phyloP scores from a whole-genome alignment of 192 early-diverging fungal species.

The Glomus cerebriforme region DNA sequence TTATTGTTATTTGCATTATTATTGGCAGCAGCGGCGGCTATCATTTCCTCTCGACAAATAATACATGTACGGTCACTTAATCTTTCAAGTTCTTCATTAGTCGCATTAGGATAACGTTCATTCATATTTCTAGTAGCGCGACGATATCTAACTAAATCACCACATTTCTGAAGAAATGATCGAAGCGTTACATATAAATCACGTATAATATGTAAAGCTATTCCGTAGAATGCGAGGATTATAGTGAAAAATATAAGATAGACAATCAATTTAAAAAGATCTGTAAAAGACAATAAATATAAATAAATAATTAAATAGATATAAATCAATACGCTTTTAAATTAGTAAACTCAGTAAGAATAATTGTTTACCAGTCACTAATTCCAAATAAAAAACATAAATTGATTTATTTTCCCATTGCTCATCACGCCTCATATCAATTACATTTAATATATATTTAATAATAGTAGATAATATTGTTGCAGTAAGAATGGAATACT shows the following conservation, averaged over 20 bases:
- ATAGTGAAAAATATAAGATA: slow-evolving; percentile 89
- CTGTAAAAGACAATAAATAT: slow-evolving; percentile 40
- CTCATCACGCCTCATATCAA: slow-evolving; percentile 77
- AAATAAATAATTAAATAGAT: slow-evolving; percentile 15
- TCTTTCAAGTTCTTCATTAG: slow-evolving; percentile 71
- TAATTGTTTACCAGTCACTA: slow-evolving; percentile 65
- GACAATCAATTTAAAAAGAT: slow-evolving; percentile 86
- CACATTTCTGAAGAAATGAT: slow-evolving; percentile 87
- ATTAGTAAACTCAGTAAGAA: background rate
- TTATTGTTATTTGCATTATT: slow-evolving; percentile 19
- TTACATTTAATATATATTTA: slow-evolving; percentile 86
- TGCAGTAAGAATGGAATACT: slow-evolving; percentile 88
- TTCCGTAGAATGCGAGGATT: slow-evolving; percentile 79
- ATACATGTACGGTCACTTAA: slow-evolving; percentile 88
- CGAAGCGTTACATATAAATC: slow-evolving; percentile 94
- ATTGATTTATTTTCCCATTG: slow-evolving; percentile 96
- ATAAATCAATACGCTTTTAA: background rate
- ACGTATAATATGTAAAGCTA: slow-evolving; percentile 94
- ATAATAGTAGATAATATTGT: slow-evolving; percentile 71
- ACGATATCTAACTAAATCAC: slow-evolving; percentile 88
- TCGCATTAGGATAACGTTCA: slow-evolving; percentile 90
- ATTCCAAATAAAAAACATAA: slow-evolving; percentile 89
- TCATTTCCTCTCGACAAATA: slow-evolving; percentile 98
- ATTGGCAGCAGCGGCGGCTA: slow-evolving; percentile 24
- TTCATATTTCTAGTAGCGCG: slow-evolving; percentile 97